Evolutionary conservation across 1,284 basidiomycete genomes (phyloP), one percentile per base, ranked within the genome.

Genomic region (Cerioporus squamosus): DNA sequence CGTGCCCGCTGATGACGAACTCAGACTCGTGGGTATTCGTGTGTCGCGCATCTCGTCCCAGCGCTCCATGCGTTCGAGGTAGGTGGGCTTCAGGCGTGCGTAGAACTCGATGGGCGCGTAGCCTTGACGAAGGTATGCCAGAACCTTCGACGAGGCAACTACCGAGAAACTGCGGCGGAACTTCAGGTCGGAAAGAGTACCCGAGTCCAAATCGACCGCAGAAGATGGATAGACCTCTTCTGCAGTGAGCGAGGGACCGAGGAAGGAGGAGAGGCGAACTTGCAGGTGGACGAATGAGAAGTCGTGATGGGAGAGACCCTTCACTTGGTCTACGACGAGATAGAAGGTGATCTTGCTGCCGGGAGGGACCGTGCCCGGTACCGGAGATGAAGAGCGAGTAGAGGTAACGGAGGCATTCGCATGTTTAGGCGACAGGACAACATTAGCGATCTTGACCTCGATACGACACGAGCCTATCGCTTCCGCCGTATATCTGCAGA

Each of bases 391-490:
- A 23, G 90, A 78, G 50, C 89, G 81, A 7, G 88, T 90, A 8
- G 88, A 86, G 9, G 84, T 76, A 33, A 80, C 74, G 1, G 91
- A 91, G 49, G 81, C 77, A 67, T 80, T 81, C 55, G 79, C 75
- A 70, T 89, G 82, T 72, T 84, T 90, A 15, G 80, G 74, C 3
- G 85, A 77, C 63, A 85, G 72, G n/a, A 85, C 77, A 20, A 92
- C 82, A 62, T 86, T 91, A 58, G 89, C 82, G 50, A 93, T 82
- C 73, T 89, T 93, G 72, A 95, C 81, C 64, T 93, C 89, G 49
- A 95, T 81, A 18, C 92, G 85, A 75, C 94, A 97, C 36, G 93
- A 94, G 0, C 95, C 95, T 62, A 97, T 94, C 2, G 94, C 94
- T 71, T 97, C 95, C 52, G 93, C 84, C 1, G 95, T 97, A 70